Evolutionary conservation across 2,329 filamentous ascomycete species (phyloP).

Genomic region (Paecilomyces fulvus): DNA sequence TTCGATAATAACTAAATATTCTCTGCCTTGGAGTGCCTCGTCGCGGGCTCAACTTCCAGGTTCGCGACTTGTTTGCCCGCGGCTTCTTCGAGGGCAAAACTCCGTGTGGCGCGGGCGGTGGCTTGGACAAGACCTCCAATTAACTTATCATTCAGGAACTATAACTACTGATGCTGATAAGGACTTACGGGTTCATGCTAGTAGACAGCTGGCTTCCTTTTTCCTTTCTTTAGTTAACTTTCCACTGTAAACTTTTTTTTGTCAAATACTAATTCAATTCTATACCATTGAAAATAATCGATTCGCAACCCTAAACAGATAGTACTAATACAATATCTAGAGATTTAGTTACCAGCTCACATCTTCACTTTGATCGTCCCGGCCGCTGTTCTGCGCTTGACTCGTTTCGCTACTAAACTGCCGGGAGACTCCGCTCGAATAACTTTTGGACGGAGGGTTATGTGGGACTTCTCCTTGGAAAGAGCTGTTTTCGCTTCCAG

Average conservation of each 20-base stretch:
- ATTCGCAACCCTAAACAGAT: too few species aligned
- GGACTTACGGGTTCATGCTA: not conserved
- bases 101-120: not conserved
- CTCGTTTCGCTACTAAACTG: not conserved
- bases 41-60: not conserved
- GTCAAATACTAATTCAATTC: too few species aligned
- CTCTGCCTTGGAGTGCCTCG: not conserved
- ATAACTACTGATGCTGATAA: not conserved
- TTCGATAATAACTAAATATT: not conserved
- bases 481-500: not conserved
- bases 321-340: too few species aligned
- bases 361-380: too few species aligned
- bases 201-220: not conserved
- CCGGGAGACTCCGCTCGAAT: not conserved
- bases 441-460: not conserved
- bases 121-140: not conserved
- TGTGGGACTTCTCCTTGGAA: not conserved
- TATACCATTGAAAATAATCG: too few species aligned
- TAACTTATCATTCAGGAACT: not conserved
- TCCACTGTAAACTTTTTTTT: too few species aligned
- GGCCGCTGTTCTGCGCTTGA: not conserved
- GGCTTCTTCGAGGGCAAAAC: not conserved
- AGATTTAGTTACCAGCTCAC: too few species aligned
- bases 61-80: not conserved
- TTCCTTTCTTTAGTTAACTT: too few species aligned